Conservation (phyloP, 495 filamentous ascomycete genomes). For the Bombardia bombarda region DNA sequence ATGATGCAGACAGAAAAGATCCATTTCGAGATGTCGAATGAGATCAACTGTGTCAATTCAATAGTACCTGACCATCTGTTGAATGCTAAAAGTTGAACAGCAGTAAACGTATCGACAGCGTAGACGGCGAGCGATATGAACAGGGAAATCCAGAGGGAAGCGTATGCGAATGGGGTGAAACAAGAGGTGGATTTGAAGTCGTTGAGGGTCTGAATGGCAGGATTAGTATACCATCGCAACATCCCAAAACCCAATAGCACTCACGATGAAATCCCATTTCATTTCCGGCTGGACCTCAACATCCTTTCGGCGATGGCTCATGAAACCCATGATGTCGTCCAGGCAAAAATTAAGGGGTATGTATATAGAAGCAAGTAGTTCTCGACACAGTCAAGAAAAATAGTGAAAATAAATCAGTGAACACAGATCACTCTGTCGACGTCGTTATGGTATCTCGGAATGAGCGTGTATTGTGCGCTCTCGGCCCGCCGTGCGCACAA, state of each 20-base stretch:
- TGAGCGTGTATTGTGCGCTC: too few relatives aligned
- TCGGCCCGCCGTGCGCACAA: conserved; percentile 37
- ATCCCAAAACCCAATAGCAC: conserved; percentile 12
- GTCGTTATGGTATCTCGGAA: conserved; percentile 15
- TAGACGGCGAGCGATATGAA: conserved; percentile 78
- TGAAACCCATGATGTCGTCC: conserved; percentile 59
- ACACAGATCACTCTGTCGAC: conserved; percentile 24
- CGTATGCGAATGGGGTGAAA: conserved; percentile 71
- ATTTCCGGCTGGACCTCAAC: conserved; percentile 65
- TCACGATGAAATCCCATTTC: conserved; percentile 91
- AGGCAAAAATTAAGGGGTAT: too few relatives aligned
- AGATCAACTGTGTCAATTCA: conserved; percentile 37
- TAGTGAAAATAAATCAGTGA: conserved; percentile 18
- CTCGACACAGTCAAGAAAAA: conserved; percentile 24
- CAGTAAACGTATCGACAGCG: conserved; percentile 84
- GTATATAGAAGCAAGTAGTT: conserved; percentile 16
- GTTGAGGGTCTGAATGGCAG: conserved; percentile 63
- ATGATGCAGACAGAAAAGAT: conserved; percentile 88
- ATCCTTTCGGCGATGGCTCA: conserved; percentile 59
- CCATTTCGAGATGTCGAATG: conserved; percentile 68
- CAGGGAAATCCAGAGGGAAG: conserved; percentile 71
- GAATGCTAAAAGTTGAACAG: conserved; percentile 82
- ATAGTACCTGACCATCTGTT: conserved; percentile 53
- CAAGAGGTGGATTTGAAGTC: conserved; percentile 83
- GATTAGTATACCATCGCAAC: neutral